Evolutionary conservation across 169 alveolate species (phyloP), one percentile per base, ranked within the genome.

Genomic region (Plasmodium berghei): DNA sequence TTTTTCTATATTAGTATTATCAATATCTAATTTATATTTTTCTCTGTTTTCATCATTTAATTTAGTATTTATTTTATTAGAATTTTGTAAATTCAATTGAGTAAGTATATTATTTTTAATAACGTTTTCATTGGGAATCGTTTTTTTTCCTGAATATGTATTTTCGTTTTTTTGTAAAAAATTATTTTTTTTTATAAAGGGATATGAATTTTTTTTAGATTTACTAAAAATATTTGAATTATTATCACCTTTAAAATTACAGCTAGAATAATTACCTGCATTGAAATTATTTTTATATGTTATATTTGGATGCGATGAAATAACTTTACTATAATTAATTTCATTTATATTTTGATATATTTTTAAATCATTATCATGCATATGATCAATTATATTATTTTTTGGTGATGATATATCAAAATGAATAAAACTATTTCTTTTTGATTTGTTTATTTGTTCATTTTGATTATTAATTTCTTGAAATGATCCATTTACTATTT

Each of bases 301-400:
- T 34, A 80, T 80, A 55, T 34, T 69, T 1, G 90, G 90, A 16
- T 80, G 80, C 0, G 90, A 67, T 1, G 90, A 45, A 64, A 55
- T 52, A 16, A 48, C 90, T 4, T 26, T 34, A 59, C 83, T 80
- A 80, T 80, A 80, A 80, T 80, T 61, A 24, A 71, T 56, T 70
- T 80, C 90, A 61, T 80, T 80, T 34, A 80, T 66, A 46, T 80
- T 80, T 52, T 80, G 90, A 49, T 80, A 80, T 45, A 80, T 80
- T 55, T 80, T 80, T 56, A 80, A 66, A 80, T 80, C 90, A n/a
- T 83, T 80, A 72, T 80, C 90, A 34, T 80, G 90, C n/a, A 80
- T 42, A 80, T 80, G 90, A 16, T 80, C 83, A 20, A 80, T 58
- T 46, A 80, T 80, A 61, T 80, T 80, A 61, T 67, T 52, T 24